Base-by-base conservation (phyloP, 164 flowering plant genomes). In the Echeveria elegans region DNA sequence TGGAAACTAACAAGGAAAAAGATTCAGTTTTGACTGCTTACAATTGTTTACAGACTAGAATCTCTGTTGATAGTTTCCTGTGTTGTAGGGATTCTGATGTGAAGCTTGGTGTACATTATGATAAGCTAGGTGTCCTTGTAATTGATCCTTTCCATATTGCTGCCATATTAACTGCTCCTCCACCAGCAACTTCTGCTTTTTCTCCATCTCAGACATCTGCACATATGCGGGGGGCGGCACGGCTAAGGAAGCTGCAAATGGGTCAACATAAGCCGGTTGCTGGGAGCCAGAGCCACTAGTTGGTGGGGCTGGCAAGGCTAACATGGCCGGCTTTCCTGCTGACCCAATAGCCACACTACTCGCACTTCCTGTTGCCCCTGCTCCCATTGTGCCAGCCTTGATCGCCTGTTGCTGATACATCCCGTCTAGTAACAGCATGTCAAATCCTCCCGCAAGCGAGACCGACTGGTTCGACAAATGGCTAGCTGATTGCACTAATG, bases 111-210 rank as follows among this genome's bases (percentile, higher is more conserved):
- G 61, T 56, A 23, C 59, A 23, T 70, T 75, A 5, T 71, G 40
- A 40, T 81, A 12, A 28, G 73, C 82, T 43, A 78, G 59, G 21
- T 77, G 85, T 19, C 95, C 93, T 72, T 83, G 90, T 88, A 77
- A 85, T 1, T 95, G 93, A 66, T 85, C 83, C 60, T 77, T 83
- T 1, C 79, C 74, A 72, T 89, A 89, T 50, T 90, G 90, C 29
- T 90, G 89, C 98, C 98, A 90, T 93, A 90, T 74, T 14, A 77
- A 1, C 69, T 86, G 97, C 73, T 94, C 96, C 72, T 90, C 82
- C 68, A 76, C 69, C 76, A 88, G 53, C 65, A 83, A 60, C 74
- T 72, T 78, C 69, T 85, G 96, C 76, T 90, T 90, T 81, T 76
- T 84, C 81, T 94, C 98, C 83, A 88, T 75, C 37, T 89, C 98